Evolutionary conservation across 441 rosid species (phyloP), one percentile per base, ranked within the genome.

Genomic region (Pelargonium australe): DNA sequence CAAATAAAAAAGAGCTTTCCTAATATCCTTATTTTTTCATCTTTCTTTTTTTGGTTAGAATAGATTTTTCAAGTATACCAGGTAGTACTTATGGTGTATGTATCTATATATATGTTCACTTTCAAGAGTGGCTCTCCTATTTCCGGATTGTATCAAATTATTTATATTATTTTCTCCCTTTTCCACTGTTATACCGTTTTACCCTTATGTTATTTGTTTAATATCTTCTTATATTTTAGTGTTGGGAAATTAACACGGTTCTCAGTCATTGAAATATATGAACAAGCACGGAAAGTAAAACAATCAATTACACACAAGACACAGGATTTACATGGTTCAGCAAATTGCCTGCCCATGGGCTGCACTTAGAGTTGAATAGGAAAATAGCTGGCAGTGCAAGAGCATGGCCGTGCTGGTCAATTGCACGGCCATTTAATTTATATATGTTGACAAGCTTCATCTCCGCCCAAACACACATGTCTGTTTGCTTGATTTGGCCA

Each of bases 61-160:
- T 51, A 51, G 2, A 58, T 9, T 58, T 58, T 58, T 25, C 63
- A 58, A 58, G 63, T 58, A 23, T 20, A 14, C 11, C 20, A 55
- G 61, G 61, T 55, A 1, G 34, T 58, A 58, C 11, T 58, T 20
- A 58, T 58, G 13, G 20, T 58, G 25, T 28, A 17, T 58, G 63
- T 58, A 12, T 58, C 13, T 2, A 20, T 10, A 58, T 58, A 19
- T 10, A 10, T 58, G 11, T 4, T 4, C 62, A 58, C 63, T 17
- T 58, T 58, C 63, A 58, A 58, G 23, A 58, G 63, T 58, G 31
- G n/a, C 63, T 58, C 34, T 20, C 63, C 63, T 58, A 28, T 58
- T 58, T 58, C n/a, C 6, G 3, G 10, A 58, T 58, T 10, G 25
- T 28, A 20, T 20, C 63, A 58, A 58, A 28, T 58, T 58, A 12